phyloP scores from a whole-genome alignment of 805 yeast genomes.

The Schwanniomyces sp. region DNA sequence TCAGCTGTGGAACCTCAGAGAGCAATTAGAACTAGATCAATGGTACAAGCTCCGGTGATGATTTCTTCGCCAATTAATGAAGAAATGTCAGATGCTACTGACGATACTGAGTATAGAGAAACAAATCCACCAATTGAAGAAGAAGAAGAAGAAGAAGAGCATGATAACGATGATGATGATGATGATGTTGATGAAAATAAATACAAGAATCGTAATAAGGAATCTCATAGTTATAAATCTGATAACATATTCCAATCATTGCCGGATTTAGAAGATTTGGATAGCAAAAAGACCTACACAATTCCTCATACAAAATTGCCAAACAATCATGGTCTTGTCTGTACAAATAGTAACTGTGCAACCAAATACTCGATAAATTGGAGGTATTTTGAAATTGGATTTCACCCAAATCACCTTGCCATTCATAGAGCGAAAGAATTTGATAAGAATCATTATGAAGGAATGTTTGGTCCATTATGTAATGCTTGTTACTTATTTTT shows the following conservation, averaged over 20 bases:
- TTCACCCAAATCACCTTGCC: constrained; percentile 36
- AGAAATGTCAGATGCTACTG: constrained; percentile 29
- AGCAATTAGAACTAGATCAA: constrained; percentile 44
- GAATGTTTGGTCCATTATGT: constrained; percentile 48
- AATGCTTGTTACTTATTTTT: constrained; percentile 46
- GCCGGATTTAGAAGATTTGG: constrained; percentile 45
- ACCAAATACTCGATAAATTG: constrained; percentile 40
- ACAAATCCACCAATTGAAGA: constrained; percentile 16
- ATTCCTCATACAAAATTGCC: constrained; percentile 39
- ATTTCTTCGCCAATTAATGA: constrained; percentile 45
- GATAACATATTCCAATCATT: constrained; percentile 32
- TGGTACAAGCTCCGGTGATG: constrained; percentile 32
- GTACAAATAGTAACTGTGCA: constrained; percentile 42
- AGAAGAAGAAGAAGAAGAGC: constrained; percentile 18
- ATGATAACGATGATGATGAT: constrained; percentile 17
- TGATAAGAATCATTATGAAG: constrained; percentile 41
- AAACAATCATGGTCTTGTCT: constrained; percentile 36
- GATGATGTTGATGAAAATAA: constrained; percentile 26
- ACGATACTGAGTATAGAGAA: constrained; percentile 35
- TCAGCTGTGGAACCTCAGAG: constrained; percentile 28
- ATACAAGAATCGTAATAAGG: constrained; percentile 35
- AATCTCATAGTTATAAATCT: constrained; percentile 37
- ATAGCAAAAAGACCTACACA: constrained; percentile 43
- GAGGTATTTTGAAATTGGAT: constrained; percentile 44
- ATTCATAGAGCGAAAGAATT: constrained; percentile 37